Evolutionary conservation across 352 stramenopile genomes (phyloP).

Genomic region (Globisporangium cystogenes): DNA sequence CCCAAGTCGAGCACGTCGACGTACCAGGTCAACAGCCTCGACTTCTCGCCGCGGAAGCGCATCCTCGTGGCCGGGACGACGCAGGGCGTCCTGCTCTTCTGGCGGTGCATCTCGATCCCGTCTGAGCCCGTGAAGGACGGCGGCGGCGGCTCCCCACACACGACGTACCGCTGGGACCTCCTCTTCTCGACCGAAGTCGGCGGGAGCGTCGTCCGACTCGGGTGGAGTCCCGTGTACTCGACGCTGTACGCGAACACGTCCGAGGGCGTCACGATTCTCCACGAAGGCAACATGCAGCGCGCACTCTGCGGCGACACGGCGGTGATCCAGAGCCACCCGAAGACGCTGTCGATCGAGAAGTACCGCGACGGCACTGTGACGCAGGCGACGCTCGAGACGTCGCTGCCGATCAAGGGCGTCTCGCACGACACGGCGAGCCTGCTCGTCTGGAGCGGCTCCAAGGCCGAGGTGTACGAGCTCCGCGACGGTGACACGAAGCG

Average conservation of each 20-base stretch:
- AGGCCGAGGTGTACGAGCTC: conserved; percentile 87
- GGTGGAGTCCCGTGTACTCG: conserved; percentile 62
- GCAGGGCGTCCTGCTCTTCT: conserved; percentile 87
- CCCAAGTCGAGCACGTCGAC: conserved; percentile 32
- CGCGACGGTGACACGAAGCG: conserved; percentile 55
- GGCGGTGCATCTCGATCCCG: conserved; percentile 65
- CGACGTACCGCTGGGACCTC: conserved; percentile 62
- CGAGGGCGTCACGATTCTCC: conserved; percentile 70
- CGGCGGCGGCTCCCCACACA: conserved; percentile 3
- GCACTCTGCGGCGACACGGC: conserved; percentile 74
- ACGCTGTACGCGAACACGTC: conserved; percentile 67
- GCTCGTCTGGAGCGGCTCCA: conserved; percentile 81
- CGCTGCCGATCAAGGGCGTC: conserved; percentile 80
- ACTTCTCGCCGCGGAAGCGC: conserved; percentile 86
- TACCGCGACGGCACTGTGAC: conserved; percentile 70
- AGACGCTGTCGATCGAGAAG: conserved; percentile 67
- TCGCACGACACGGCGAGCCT: conserved; percentile 73
- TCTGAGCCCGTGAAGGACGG: background rate
- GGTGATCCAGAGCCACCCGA: conserved; percentile 75
- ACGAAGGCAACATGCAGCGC: conserved; percentile 86
- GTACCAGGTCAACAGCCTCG: conserved; percentile 80
- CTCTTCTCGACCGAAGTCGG: conserved; percentile 56
- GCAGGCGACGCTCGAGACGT: conserved; percentile 53
- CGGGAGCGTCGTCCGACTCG: conserved; percentile 40
- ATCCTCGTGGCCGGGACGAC: conserved; percentile 85